These are phyloP conservation scores for Leccinum incarnatum DNA, from an alignment of 768 basidiomycete species.

Conservation along the genomic window DNA sequence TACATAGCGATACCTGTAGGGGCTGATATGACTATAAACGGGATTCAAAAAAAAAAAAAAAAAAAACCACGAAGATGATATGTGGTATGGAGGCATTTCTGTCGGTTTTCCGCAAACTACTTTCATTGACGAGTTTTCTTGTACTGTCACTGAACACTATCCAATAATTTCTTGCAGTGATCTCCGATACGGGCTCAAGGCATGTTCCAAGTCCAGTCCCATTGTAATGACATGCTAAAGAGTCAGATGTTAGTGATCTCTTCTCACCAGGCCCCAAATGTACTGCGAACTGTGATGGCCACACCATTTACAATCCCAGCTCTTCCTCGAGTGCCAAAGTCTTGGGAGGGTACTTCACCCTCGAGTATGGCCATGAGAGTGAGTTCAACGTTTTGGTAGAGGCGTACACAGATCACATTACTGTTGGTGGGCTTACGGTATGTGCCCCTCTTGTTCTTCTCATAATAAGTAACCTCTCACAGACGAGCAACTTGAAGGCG, in stretches of 20 bases:
- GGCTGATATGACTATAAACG: not conserved
- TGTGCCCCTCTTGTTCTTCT: not conserved
- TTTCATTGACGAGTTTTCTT: not conserved
- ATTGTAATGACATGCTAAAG: not conserved
- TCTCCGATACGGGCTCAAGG: constrained; percentile 9
- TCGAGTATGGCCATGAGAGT: not conserved
- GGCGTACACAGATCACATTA: constrained; percentile 9
- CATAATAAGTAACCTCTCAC: not conserved
- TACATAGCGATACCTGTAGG: too few relatives aligned
- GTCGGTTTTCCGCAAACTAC: constrained; percentile 2
- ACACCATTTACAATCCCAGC: constrained; percentile 32
- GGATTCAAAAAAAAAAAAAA: too few relatives aligned
- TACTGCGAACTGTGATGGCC: constrained; percentile 25
- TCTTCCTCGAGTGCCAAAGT: constrained; percentile 7
- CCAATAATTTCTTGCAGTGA: not conserved
- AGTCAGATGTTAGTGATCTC: constrained; percentile 16
- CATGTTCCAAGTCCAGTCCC: not conserved
- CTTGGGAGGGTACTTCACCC: not conserved
- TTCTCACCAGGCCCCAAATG: constrained; percentile 27
- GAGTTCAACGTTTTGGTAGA: not conserved
- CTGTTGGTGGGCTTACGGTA: constrained; percentile 12
- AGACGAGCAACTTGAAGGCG: constrained; percentile 2
- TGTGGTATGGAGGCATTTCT: constrained; percentile 13
- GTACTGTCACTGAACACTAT: not conserved
- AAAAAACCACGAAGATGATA: not conserved